Conservation (phyloP, 116 monocot genomes). For the Dioscorea cayenensis region DNA sequence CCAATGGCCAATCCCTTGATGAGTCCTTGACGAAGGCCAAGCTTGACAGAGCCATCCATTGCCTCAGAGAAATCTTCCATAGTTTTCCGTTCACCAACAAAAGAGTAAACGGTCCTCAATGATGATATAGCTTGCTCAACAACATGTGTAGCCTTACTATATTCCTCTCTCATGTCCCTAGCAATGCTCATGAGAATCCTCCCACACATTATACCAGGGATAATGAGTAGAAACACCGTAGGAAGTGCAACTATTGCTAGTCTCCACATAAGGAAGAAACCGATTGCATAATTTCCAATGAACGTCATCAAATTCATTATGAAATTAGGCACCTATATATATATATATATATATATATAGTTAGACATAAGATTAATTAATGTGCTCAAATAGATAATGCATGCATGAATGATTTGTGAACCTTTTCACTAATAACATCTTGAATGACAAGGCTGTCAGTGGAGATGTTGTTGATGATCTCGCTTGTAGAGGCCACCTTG, state of each 20-base stretch:
- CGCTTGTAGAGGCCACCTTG: constrained; percentile 42
- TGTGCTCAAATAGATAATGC: not conserved
- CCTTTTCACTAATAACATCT: constrained; percentile 84
- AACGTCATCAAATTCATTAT: not conserved
- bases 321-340: constrained; percentile 7
- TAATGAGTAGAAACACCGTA: constrained; percentile 2
- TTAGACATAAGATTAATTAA: too few species aligned
- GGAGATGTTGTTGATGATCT: constrained; percentile 82
- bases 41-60: not conserved
- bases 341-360: not conserved
- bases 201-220: constrained; percentile 5
- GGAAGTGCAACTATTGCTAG: constrained; percentile 4
- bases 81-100: not conserved
- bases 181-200: constrained; percentile 8
- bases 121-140: constrained; percentile 5
- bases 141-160: not conserved
- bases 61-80: not conserved
- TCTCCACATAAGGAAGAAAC: constrained; percentile 7
- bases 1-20: constrained; percentile 8
- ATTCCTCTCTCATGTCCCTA: constrained; percentile 6
- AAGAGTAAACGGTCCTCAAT: constrained; percentile 2
- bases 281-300: constrained; percentile 1
- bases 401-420: constrained; percentile 2
- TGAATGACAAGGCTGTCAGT: constrained; percentile 87
- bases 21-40: constrained; percentile 1